Conservation (phyloP, 2,329 filamentous ascomycete species). For the Pleoardoris graminearum region DNA sequence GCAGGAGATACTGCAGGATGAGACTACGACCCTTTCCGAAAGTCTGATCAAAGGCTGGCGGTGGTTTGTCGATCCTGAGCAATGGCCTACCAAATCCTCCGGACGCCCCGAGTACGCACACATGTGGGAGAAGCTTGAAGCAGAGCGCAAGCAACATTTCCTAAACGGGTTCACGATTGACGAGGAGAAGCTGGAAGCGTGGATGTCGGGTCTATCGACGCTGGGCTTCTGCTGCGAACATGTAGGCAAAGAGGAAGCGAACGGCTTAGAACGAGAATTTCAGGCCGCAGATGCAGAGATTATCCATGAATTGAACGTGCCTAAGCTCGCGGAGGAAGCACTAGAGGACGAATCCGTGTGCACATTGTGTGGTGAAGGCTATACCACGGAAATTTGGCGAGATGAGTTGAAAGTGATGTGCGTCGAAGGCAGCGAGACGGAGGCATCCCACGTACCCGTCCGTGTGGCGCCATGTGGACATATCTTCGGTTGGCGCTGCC, state of each 20-base stretch:
- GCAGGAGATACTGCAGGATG: slow-evolving; percentile 9
- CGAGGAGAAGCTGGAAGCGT: not conserved
- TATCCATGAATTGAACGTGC: not conserved
- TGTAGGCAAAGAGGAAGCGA: not conserved
- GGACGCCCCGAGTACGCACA: not conserved
- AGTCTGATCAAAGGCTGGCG: slow-evolving; percentile 1
- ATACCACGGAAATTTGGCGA: no score
- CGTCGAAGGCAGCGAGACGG: no score
- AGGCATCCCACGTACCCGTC: no score
- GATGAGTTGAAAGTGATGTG: no score
- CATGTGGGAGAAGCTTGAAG: not conserved
- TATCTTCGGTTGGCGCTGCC: no score
- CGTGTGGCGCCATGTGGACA: no score
- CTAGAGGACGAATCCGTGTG: no score
- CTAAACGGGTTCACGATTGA: slow-evolving; percentile 1
- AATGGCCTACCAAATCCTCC: not conserved
- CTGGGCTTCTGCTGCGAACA: not conserved
- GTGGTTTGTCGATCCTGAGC: slow-evolving; percentile 7
- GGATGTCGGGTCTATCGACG: not conserved
- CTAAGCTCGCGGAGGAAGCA: no score
- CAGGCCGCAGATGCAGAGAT: not conserved
- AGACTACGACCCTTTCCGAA: not conserved
- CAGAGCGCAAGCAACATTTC: not conserved
- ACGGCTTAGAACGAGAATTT: not conserved
- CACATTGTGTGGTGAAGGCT: no score